Evolutionary conservation across 176 grass and related monocot species (phyloP).

Genomic region (Triticum urartu): DNA sequence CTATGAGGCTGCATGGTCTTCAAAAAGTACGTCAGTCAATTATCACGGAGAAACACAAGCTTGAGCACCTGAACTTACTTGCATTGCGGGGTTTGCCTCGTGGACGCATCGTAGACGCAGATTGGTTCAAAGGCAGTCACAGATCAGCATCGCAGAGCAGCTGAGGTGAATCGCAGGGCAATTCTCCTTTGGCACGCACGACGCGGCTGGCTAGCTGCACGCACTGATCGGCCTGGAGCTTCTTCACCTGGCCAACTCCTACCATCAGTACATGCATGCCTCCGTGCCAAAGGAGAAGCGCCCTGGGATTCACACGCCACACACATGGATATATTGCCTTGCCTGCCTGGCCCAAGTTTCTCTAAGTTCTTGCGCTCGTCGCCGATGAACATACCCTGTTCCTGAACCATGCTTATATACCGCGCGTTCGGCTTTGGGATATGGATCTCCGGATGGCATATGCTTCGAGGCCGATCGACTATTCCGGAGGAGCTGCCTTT

Average conservation of each 20-base stretch:
- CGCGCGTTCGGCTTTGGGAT: background rate
- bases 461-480: slow-evolving; percentile 18
- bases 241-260: background rate
- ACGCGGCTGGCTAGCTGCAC: background rate
- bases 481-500: background rate
- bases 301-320: slow-evolving; percentile 51
- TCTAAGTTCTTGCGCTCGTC: background rate
- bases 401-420: slow-evolving; percentile 45
- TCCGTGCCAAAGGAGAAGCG: slow-evolving; percentile 53
- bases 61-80: background rate
- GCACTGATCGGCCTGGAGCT: background rate
- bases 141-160: background rate
- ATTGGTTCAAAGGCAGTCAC: background rate
- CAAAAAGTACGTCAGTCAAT: background rate
- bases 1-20: background rate
- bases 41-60: background rate
- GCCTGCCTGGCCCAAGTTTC: background rate
- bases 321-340: background rate
- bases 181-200: slow-evolving; percentile 66
- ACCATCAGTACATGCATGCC: background rate
- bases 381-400: background rate
- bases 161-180: slow-evolving; percentile 51
- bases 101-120: background rate
- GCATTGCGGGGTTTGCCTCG: background rate
- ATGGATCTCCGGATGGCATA: slow-evolving; percentile 41